phyloP scores from a whole-genome alignment of 108 stramenopile genomes.

The Cyclotella distinguenda region DNA sequence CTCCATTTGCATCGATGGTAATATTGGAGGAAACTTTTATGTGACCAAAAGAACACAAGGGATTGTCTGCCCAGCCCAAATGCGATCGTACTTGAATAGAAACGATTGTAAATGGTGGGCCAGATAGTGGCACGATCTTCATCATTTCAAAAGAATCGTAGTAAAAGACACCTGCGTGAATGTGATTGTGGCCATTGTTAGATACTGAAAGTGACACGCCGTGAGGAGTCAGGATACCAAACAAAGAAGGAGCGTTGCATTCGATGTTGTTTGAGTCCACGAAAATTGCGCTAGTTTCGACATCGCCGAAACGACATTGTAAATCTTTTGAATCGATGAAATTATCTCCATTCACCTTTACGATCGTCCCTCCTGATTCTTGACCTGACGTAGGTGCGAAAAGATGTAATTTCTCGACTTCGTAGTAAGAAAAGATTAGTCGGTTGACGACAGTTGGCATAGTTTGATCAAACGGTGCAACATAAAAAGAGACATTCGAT shows the following conservation, averaged over 20 bases:
- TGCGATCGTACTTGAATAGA: not conserved
- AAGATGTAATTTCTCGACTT: not conserved
- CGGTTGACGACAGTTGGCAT: not conserved
- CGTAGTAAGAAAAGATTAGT: not conserved
- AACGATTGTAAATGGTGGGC: slow-evolving; percentile 1
- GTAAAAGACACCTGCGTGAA: not conserved
- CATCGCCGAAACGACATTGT: not conserved
- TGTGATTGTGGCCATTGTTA: not conserved
- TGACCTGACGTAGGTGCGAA: slow-evolving; percentile 4
- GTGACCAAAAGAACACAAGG: slow-evolving; percentile 14
- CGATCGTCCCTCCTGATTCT: not conserved
- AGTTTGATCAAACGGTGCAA: not conserved
- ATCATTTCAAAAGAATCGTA: not conserved
- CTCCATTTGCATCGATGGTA: too few relatives aligned
- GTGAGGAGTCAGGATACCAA: not conserved
- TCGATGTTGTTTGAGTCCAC: not conserved
- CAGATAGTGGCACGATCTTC: not conserved
- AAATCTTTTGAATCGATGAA: slow-evolving; percentile 2
- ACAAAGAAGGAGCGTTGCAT: not conserved
- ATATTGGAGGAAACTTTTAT: not conserved
- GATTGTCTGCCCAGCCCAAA: slow-evolving; percentile 3
- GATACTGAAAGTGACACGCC: not conserved
- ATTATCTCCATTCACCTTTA: not conserved
- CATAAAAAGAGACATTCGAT: not conserved
- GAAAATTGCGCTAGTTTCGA: not conserved